Conservation (phyloP, 164 flowering plant species). For the Berberis vulgaris region DNA sequence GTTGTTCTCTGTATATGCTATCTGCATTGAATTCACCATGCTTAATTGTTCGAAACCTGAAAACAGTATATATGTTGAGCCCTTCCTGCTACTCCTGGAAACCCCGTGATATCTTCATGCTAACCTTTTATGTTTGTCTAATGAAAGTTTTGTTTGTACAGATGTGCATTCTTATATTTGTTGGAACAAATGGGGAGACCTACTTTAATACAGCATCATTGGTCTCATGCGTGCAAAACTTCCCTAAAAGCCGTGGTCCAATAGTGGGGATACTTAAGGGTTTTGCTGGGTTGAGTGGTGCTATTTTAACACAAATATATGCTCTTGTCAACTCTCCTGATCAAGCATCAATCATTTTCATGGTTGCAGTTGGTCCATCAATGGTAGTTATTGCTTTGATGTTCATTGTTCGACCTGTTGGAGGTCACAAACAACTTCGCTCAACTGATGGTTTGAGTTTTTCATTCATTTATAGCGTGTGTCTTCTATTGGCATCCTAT, state of each 20-base stretch:
- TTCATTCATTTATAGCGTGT: constrained; percentile 63
- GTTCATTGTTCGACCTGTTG: constrained; percentile 87
- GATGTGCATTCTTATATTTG: constrained; percentile 89
- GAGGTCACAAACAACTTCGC: constrained; percentile 81
- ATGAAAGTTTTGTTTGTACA: constrained; percentile 24
- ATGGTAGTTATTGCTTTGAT: constrained; percentile 72
- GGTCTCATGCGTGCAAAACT: constrained; percentile 94
- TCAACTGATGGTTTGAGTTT: constrained; percentile 66
- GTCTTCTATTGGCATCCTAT: constrained; percentile 91
- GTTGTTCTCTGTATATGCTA: too few relatives aligned
- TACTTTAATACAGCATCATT: constrained; percentile 87
- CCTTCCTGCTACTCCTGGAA: too few relatives aligned
- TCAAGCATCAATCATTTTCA: constrained; percentile 76
- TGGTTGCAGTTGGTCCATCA: constrained; percentile 94
- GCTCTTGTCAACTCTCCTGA: constrained; percentile 63
- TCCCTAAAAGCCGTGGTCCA: constrained; percentile 91
- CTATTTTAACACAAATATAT: constrained; percentile 82
- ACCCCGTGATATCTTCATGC: too few relatives aligned
- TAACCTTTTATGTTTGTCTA: background rate
- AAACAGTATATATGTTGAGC: too few relatives aligned
- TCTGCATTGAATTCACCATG: too few relatives aligned
- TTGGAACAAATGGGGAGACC: constrained; percentile 95
- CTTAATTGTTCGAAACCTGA: too few relatives aligned
- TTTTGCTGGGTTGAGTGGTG: constrained; percentile 90
- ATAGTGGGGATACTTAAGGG: constrained; percentile 96